Percentiles rank a stretch among this genome's conserved stretches.
phyloP scores from a whole-genome alignment of 805 yeast genomes.

The Priceomyces castillae region DNA sequence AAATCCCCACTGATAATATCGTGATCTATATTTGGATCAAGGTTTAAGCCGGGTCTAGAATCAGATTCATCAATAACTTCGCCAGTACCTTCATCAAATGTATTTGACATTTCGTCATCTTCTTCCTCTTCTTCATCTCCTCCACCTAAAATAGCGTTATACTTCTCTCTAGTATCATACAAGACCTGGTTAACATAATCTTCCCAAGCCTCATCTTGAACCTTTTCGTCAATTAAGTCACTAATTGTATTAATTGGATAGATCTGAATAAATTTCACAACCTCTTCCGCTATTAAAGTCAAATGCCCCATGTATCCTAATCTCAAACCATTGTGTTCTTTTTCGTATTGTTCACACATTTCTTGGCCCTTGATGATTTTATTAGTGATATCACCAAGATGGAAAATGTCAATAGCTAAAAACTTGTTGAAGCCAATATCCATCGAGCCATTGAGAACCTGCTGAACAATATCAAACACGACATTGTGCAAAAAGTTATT shows the following conservation, averaged over 20 bases:
- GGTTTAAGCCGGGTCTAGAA: slow-evolving; percentile 25
- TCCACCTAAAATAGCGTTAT: slow-evolving; percentile 93
- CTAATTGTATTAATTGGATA: slow-evolving; percentile 38
- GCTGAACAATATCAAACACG: slow-evolving; percentile 47
- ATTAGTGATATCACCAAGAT: slow-evolving; percentile 39
- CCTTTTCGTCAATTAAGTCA: slow-evolving; percentile 34
- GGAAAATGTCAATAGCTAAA: slow-evolving; percentile 59
- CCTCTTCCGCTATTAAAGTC: slow-evolving; percentile 92
- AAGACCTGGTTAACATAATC: slow-evolving; percentile 78
- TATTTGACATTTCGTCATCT: slow-evolving; percentile 27
- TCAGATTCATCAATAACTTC: slow-evolving; percentile 36
- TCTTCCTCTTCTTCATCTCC: slow-evolving; percentile 48
- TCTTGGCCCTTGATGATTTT: slow-evolving; percentile 47
- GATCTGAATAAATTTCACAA: slow-evolving; percentile 73
- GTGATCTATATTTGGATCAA: slow-evolving; percentile 29
- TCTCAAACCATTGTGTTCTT: slow-evolving; percentile 52
- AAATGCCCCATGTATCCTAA: slow-evolving; percentile 97
- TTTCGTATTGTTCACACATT: slow-evolving; percentile 62
- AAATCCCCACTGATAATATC: slow-evolving; percentile 27
- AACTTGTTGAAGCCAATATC: slow-evolving; percentile 48
- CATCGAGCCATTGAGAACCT: slow-evolving; percentile 47
- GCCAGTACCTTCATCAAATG: slow-evolving; percentile 37
- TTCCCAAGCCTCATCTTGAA: slow-evolving; percentile 61
- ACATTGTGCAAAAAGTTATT: slow-evolving; percentile 47
- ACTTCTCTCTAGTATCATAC: slow-evolving; percentile 88